Base-by-base conservation (phyloP, 176 grass and related monocot genomes). In the Paspalum notatum region DNA sequence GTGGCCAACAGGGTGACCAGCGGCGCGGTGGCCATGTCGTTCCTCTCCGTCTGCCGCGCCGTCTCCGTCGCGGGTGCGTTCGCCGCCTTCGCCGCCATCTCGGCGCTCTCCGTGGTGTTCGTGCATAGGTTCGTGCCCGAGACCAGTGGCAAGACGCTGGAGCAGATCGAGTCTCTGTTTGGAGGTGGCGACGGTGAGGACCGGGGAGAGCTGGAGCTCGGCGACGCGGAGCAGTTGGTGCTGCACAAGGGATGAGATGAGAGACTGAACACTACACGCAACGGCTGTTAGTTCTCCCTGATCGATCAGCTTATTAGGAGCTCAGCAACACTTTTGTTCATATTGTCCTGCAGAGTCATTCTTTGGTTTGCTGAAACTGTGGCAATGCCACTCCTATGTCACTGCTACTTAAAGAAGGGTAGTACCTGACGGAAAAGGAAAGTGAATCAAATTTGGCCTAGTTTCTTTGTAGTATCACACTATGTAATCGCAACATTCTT, bases 11-110 rank as follows among this genome's bases (percentile, higher is more conserved):
- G 93, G 64, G 26, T 91, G 72, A 89, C 83, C 43, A 97, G 93
- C 68, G 93, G 90, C 58, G 75, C 87, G 16, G 85, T 93, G 39
- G 90, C 90, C 18, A 97, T 97, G 93, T 93, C 90, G 2, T 93
- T 97, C 77, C 70, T 97, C 5, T 91, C 93, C 10, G 16, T 97
- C 47, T 93, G 88, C 9, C 16, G 51, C 64, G 84, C 77, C 71
- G 38, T 87, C 49, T 91, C 93, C 0, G 88, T 91, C 5, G 80
- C 85, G 0, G 93, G 93, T 0, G 91, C 90, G 2, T 97, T 97
- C 63, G 32, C 85, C 1, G 80, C 85, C 15, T 93, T 97, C 68
- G 91, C 91, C 7, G 81, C 50, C 62, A 15, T 91, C 17, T 91
- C 93, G 0, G 77, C 89, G 6, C 20, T 87, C 12, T 93, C 93